Percentiles rank a stretch among this genome's conserved stretches.
Conservation (phyloP, 2,329 filamentous ascomycete genomes). For the Chaetomium sp. region DNA sequence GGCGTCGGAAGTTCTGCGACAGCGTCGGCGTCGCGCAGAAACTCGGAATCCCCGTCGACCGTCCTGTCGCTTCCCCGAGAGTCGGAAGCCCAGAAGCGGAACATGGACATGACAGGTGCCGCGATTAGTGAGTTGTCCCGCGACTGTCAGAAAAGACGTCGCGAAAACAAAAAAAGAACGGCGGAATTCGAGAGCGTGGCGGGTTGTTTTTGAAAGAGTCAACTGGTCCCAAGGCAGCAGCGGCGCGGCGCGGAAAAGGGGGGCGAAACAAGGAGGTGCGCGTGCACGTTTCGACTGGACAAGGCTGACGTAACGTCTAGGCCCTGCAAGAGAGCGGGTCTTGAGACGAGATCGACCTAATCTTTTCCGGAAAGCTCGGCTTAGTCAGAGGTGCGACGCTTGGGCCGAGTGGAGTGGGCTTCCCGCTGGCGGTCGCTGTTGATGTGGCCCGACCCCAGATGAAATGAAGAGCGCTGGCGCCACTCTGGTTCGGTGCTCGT, state of each 20-base stretch:
- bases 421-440: slow-evolving; percentile 14
- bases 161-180: not conserved
- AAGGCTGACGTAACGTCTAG: slow-evolving; percentile 29
- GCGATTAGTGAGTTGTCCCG: slow-evolving; percentile 7
- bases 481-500: slow-evolving; percentile 6
- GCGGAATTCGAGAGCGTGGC: not conserved
- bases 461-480: slow-evolving; percentile 19
- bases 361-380: slow-evolving; percentile 16
- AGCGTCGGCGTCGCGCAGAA: slow-evolving; percentile 24
- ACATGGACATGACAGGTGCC: slow-evolving; percentile 36
- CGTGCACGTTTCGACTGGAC: not conserved
- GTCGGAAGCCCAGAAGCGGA: slow-evolving; percentile 55
- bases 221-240: slow-evolving; percentile 19
- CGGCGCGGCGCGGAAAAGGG: slow-evolving; percentile 1
- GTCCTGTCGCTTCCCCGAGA: slow-evolving; percentile 50
- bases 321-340: slow-evolving; percentile 15
- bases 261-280: slow-evolving; percentile 7
- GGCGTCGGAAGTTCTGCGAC: slow-evolving; percentile 22
- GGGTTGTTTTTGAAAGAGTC: not conserved
- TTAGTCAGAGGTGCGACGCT: slow-evolving; percentile 13
- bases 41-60: slow-evolving; percentile 35
- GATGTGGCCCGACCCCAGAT: slow-evolving; percentile 26
- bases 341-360: not conserved
- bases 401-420: slow-evolving; percentile 1
- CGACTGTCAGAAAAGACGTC: slow-evolving; percentile 6